Evolutionary conservation across 306 rosid genomes (phyloP).

Genomic region (Comarum palustre): DNA sequence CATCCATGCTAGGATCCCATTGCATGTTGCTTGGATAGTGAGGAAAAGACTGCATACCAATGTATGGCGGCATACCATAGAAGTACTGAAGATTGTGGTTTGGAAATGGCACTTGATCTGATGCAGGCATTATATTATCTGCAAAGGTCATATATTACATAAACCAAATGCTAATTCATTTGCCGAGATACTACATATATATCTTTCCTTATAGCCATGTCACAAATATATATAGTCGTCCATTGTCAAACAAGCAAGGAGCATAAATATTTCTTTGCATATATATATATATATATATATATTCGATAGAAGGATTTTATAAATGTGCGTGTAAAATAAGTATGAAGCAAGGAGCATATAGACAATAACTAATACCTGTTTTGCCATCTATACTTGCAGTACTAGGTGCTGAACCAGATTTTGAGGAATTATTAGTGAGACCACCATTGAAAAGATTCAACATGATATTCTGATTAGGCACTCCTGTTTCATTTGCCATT

Average conservation of each 20-base stretch:
- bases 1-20: constrained; percentile 45
- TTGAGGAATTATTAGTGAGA: background rate
- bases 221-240: background rate
- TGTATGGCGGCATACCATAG: constrained; percentile 49
- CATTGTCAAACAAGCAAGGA: background rate
- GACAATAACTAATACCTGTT: constrained; percentile 2
- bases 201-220: background rate
- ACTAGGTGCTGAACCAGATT: constrained; percentile 1
- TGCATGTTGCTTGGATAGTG: constrained; percentile 48
- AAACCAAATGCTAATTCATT: background rate
- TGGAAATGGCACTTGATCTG: constrained; percentile 53
- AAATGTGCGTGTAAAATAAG: background rate
- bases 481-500: constrained; percentile 6
- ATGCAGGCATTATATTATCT: constrained; percentile 32
- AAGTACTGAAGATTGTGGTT: constrained; percentile 44
- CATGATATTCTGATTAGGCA: constrained; percentile 9
- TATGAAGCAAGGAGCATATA: background rate
- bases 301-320: background rate
- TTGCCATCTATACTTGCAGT: background rate
- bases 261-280: no score
- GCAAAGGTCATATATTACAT: constrained; percentile 14
- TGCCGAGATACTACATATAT: background rate
- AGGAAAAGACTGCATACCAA: constrained; percentile 51
- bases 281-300: no score
- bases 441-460: constrained; percentile 10